These are phyloP conservation scores for Diplodia corticola DNA, from an alignment of 2,329 filamentous ascomycete genomes.

Conservation along the genomic window DNA sequence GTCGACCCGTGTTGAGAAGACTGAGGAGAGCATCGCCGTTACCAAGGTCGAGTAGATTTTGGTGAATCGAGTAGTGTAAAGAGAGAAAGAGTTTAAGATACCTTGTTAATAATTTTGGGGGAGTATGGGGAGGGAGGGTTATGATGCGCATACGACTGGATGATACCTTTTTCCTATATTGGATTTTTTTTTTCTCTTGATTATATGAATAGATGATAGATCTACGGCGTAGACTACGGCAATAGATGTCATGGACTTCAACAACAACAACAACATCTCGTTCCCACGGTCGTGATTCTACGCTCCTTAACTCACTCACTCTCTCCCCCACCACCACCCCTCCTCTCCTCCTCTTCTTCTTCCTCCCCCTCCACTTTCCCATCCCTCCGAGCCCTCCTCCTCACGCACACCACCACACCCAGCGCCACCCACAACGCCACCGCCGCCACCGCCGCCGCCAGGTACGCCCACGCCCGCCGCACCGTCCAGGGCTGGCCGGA, in stretches of 20 bases:
- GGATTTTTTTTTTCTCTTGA: not conserved
- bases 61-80: not conserved
- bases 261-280: not conserved
- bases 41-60: not conserved
- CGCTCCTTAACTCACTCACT: too few relatives aligned
- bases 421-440: not conserved
- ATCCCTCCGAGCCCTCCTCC: too few relatives aligned
- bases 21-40: not conserved
- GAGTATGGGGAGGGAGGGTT: not conserved
- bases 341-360: too few relatives aligned
- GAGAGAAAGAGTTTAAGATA: not conserved
- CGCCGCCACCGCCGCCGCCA: not conserved
- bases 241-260: not conserved
- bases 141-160: conserved; percentile 1
- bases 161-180: conserved; percentile 3
- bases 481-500: too few relatives aligned
- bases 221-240: not conserved
- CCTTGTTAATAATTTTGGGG: not conserved
- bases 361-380: too few relatives aligned
- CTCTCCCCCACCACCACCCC: too few relatives aligned
- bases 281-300: not conserved
- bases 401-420: not conserved
- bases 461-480: not conserved
- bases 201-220: not conserved
- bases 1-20: conserved; percentile 5